These are phyloP conservation scores for Starmerella sp. DNA, from an alignment of 805 yeast species.

Conservation along the genomic window DNA sequence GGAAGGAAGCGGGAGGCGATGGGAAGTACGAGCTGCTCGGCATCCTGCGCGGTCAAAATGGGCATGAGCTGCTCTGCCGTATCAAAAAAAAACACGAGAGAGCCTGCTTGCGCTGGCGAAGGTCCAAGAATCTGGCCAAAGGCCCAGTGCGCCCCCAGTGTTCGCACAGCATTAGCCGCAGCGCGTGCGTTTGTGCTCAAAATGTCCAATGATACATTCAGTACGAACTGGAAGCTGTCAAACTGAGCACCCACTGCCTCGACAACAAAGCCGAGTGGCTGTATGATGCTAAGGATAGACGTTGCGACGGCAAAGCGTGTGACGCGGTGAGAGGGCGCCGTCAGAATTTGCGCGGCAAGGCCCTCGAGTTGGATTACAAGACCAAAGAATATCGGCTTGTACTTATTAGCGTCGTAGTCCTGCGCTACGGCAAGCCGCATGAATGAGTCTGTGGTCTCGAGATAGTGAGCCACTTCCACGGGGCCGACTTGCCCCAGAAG, in stretches of 20 bases:
- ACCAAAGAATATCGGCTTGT: constrained; percentile 18
- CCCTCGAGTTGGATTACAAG: constrained; percentile 20
- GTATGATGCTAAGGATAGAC: constrained; percentile 10
- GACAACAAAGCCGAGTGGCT: constrained; percentile 18
- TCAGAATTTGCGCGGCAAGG: constrained; percentile 10
- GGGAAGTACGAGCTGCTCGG: constrained; percentile 12
- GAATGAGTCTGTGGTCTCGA: constrained; percentile 5
- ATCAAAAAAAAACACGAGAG: constrained; percentile 17
- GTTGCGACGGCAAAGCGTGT: constrained; percentile 2
- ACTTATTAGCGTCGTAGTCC: neutral
- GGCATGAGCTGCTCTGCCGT: constrained; percentile 19
- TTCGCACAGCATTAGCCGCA: constrained; percentile 1
- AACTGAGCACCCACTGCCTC: constrained; percentile 15
- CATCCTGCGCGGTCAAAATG: neutral
- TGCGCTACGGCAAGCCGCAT: constrained; percentile 8
- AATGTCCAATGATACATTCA: constrained; percentile 14
- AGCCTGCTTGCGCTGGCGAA: constrained; percentile 13
- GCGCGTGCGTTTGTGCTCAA: constrained; percentile 5
- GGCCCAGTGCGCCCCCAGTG: constrained; percentile 8
- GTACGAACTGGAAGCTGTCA: constrained; percentile 18
- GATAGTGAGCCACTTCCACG: neutral
- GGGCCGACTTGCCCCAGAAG: constrained; percentile 1
- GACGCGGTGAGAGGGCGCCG: neutral
- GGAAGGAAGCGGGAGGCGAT: constrained; percentile 14
- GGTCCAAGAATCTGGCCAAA: constrained; percentile 7